These are phyloP conservation scores for Phaffomyces opuntiae DNA, from an alignment of 805 yeast species.

Conservation along the genomic window DNA sequence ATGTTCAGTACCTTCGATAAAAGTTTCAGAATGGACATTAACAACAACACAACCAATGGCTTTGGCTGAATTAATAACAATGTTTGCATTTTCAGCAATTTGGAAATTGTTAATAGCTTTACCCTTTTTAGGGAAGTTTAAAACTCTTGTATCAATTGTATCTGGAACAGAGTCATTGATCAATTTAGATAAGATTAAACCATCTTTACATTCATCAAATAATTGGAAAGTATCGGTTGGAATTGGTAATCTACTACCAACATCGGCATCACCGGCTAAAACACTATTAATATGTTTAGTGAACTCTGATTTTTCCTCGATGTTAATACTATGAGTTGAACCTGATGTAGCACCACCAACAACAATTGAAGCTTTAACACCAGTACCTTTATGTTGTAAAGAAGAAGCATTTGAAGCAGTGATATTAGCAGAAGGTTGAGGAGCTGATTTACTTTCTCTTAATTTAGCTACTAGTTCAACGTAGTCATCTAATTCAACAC, in stretches of 20 bases:
- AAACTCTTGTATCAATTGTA: slow-evolving; percentile 95
- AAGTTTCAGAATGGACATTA: slow-evolving; percentile 93
- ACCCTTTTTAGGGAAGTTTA: slow-evolving; percentile 78
- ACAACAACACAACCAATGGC: slow-evolving; percentile 98
- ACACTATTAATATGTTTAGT: slow-evolving; percentile 94
- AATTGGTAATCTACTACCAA: slow-evolving; percentile 82
- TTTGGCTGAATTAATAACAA: slow-evolving; percentile 96
- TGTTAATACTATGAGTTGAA: slow-evolving; percentile 92
- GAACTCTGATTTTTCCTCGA: slow-evolving; percentile 93
- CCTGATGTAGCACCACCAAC: slow-evolving; percentile 86
- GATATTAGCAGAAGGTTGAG: slow-evolving; percentile 24
- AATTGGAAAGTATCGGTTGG: slow-evolving; percentile 92
- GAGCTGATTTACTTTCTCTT: slow-evolving; percentile 41
- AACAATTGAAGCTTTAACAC: slow-evolving; percentile 67
- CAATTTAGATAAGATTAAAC: slow-evolving; percentile 84
- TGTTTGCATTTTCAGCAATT: slow-evolving; percentile 94
- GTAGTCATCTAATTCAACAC: slow-evolving; percentile 92
- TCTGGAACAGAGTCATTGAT: slow-evolving; percentile 98
- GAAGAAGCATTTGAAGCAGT: slow-evolving; percentile 23
- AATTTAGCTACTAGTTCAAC: slow-evolving; percentile 80
- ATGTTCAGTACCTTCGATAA: slow-evolving; percentile 91
- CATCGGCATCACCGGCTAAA: slow-evolving; percentile 77
- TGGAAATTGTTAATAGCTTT: slow-evolving; percentile 87
- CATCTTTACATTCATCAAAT: slow-evolving; percentile 95
- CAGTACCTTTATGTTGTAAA: slow-evolving; percentile 43